These are phyloP conservation scores for Prunus kanzakura DNA, from an alignment of 306 rosid species.

Conservation along the genomic window DNA sequence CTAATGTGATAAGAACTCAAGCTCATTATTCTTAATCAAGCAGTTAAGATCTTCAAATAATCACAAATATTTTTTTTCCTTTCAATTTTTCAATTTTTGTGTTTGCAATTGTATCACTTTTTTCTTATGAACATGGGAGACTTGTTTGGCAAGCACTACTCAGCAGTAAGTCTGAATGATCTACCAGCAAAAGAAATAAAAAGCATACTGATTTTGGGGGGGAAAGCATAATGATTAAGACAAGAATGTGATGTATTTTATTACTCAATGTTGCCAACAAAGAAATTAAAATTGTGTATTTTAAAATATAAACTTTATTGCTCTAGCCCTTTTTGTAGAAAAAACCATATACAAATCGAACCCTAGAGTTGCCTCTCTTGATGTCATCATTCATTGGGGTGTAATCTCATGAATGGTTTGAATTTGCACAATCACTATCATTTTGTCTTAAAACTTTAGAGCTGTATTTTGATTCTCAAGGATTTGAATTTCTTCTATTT, in stretches of 20 bases:
- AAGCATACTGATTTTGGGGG: no score
- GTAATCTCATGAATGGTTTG: neutral
- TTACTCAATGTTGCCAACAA: neutral
- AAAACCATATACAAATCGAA: no score
- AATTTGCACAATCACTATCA: neutral
- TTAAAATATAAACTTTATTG: neutral
- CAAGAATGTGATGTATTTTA: neutral
- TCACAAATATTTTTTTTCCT: neutral
- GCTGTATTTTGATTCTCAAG: neutral
- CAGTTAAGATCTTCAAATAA: no score
- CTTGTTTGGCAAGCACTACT: slow-evolving; percentile 1
- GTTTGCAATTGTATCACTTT: neutral
- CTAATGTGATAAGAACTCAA: no score
- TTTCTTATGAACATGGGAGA: neutral
- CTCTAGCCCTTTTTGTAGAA: no score
- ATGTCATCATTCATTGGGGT: neutral
- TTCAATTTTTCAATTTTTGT: neutral
- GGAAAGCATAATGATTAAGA: neutral
- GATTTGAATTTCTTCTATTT: neutral
- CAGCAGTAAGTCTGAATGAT: neutral
- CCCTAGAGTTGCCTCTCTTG: no score
- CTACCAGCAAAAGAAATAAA: neutral
- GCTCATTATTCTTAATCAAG: no score
- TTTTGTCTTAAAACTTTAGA: no score
- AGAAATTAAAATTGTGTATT: neutral